Percentiles rank a stretch among this genome's conserved stretches.
phyloP scores from a whole-genome alignment of 805 yeast species.

The Hanseniaspora taiwanica region DNA sequence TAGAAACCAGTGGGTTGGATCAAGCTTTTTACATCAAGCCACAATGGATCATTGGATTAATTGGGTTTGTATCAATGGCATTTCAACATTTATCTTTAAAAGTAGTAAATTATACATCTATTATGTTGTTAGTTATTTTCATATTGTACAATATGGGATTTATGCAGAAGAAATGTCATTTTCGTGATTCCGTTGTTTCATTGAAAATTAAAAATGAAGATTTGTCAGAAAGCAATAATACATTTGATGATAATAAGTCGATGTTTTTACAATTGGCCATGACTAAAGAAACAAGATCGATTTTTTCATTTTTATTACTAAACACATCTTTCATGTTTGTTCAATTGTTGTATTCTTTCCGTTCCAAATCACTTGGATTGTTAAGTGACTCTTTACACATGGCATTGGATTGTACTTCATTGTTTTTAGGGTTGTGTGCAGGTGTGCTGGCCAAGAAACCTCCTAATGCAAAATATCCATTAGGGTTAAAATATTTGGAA shows the following conservation, averaged over 20 bases:
- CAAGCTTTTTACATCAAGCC: constrained; percentile 7
- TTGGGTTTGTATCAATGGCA: constrained; percentile 23
- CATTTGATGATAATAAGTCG: constrained; percentile 4
- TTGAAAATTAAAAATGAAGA: no score
- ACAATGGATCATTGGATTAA: constrained; percentile 10
- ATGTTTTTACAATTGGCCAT: constrained; percentile 25
- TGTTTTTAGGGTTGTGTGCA: constrained; percentile 81
- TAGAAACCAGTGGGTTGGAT: background rate
- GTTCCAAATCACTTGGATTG: constrained; percentile 84
- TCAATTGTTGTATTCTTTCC: constrained; percentile 80
- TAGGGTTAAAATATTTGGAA: constrained; percentile 75
- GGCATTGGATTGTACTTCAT: constrained; percentile 88
- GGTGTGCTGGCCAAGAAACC: constrained; percentile 50
- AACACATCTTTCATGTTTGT: constrained; percentile 91
- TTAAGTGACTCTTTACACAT: constrained; percentile 90
- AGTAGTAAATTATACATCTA: background rate
- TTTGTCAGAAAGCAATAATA: no score
- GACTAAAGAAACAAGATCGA: constrained; percentile 69
- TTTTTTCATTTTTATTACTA: constrained; percentile 71
- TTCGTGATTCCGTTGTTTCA: no score
- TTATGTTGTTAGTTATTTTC: no score
- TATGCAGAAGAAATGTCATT: no score
- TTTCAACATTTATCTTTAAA: constrained; percentile 25
- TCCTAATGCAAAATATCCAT: constrained; percentile 63
- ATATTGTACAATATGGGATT: no score